Conservation (phyloP, 768 basidiomycete genomes). For the Boletus eberwhitei region DNA sequence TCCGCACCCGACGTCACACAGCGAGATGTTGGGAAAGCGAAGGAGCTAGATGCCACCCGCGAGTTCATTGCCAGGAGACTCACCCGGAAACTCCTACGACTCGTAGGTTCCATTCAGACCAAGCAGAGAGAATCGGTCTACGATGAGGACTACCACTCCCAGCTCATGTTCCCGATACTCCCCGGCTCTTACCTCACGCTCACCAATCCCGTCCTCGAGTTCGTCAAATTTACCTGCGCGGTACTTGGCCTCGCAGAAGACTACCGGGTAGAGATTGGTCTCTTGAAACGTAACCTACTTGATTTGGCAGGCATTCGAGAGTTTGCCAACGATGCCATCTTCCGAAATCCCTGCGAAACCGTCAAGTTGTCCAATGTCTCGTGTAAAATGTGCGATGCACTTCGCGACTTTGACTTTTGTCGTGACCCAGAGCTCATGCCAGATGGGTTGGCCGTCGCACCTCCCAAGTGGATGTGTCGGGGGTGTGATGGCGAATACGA, state of each 20-base stretch:
- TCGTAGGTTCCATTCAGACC: conserved; percentile 60
- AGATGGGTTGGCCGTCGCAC: conserved; percentile 43
- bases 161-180: conserved; percentile 78
- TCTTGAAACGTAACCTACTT: conserved; percentile 85
- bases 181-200: conserved; percentile 83
- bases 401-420: conserved; percentile 94
- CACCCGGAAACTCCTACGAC: conserved; percentile 74
- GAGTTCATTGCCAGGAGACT: conserved; percentile 79
- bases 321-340: conserved; percentile 80
- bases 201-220: conserved; percentile 81
- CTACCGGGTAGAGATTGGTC: conserved; percentile 80
- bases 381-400: conserved; percentile 78
- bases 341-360: conserved; percentile 90
- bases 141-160: conserved; percentile 48
- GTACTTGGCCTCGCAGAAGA: conserved; percentile 77
- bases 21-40: conserved; percentile 60
- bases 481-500: conserved; percentile 86
- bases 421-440: conserved; percentile 84
- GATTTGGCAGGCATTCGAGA: conserved; percentile 85
- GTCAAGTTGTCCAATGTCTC: conserved; percentile 83
- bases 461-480: conserved; percentile 63
- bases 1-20: conserved; percentile 61
- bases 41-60: conserved; percentile 64
- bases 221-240: conserved; percentile 84
- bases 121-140: conserved; percentile 58